Conservation (phyloP, 768 basidiomycete genomes). For the Myochromella boudieri region DNA sequence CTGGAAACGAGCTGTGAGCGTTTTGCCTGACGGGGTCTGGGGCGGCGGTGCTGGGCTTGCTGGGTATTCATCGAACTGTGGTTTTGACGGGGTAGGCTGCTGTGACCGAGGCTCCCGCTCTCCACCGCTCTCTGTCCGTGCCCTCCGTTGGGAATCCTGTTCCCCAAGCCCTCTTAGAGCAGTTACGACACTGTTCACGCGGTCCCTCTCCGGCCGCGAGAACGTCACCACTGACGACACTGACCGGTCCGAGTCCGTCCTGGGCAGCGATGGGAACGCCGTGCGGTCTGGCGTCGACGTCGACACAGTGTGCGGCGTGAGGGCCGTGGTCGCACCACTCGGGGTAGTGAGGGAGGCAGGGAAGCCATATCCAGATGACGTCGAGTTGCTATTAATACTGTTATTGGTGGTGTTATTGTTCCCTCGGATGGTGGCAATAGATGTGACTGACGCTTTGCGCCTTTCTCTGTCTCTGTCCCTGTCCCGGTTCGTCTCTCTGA, state of each 20-base stretch:
- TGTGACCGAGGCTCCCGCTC: conserved; percentile 19
- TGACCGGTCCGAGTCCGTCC: conserved; percentile 49
- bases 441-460: conserved; percentile 32
- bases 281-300: conserved; percentile 30
- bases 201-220: no score
- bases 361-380: conserved; percentile 37
- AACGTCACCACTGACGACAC: conserved; percentile 56
- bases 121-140: conserved; percentile 28
- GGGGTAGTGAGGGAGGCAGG: conserved; percentile 49
- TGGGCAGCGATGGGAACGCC: conserved; percentile 31
- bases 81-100: no score
- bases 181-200: no score
- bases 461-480: conserved; percentile 30
- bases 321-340: conserved; percentile 59
- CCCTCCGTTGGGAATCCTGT: conserved; percentile 39
- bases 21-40: no score
- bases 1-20: conserved; percentile 17
- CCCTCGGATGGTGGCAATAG: conserved; percentile 48
- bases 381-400: neutral
- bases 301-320: conserved; percentile 66
- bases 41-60: no score
- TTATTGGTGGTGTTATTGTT: conserved; percentile 9
- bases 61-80: no score
- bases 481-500: conserved; percentile 26
- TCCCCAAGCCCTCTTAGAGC: conserved; percentile 56